Conservation (phyloP, 1,284 basidiomycete genomes). For the Boletellus sp. region DNA sequence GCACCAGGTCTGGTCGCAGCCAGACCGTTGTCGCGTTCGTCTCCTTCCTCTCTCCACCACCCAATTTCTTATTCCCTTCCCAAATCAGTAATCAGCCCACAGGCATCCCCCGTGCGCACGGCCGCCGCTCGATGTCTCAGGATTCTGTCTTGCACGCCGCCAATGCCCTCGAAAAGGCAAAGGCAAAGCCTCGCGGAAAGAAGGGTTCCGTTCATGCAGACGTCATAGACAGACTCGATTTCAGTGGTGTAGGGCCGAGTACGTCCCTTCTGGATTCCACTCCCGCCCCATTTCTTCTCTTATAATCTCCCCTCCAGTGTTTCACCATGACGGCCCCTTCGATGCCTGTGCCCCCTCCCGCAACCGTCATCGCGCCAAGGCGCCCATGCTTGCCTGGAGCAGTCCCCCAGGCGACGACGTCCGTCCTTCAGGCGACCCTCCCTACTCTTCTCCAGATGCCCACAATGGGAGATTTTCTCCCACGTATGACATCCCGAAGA, state of each 20-base stretch:
- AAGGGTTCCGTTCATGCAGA: conserved; percentile 71
- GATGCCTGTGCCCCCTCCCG: conserved; percentile 85
- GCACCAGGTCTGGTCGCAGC: conserved; percentile 44
- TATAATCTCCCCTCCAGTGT: conserved; percentile 48
- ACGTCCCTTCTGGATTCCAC: conserved; percentile 29
- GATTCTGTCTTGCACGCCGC: conserved; percentile 49
- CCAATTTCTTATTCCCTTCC: conserved; percentile 9
- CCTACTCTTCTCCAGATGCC: conserved; percentile 52
- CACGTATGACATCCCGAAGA: conserved; percentile 57
- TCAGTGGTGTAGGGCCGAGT: conserved; percentile 73
- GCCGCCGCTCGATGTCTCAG: conserved; percentile 67
- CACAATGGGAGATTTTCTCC: conserved; percentile 45
- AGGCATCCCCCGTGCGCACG: conserved; percentile 35
- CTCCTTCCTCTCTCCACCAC: conserved; percentile 3
- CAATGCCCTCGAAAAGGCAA: conserved; percentile 51
- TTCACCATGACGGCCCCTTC: conserved; percentile 86
- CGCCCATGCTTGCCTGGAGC: conserved; percentile 79
- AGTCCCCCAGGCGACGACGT: conserved; percentile 42
- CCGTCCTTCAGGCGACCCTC: conserved; percentile 37
- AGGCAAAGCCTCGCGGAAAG: conserved; percentile 50
- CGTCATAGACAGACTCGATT: conserved; percentile 64
- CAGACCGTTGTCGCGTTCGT: conserved; percentile 43
- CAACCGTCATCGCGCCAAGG: conserved; percentile 72
- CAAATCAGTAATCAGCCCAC: conserved; percentile 19
- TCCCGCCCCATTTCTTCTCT: conserved; percentile 5